Percentiles rank a stretch among this genome's conserved stretches.
Conservation (phyloP, 148 eudicot genomes). For the Amaranthus hypochondriacus region DNA sequence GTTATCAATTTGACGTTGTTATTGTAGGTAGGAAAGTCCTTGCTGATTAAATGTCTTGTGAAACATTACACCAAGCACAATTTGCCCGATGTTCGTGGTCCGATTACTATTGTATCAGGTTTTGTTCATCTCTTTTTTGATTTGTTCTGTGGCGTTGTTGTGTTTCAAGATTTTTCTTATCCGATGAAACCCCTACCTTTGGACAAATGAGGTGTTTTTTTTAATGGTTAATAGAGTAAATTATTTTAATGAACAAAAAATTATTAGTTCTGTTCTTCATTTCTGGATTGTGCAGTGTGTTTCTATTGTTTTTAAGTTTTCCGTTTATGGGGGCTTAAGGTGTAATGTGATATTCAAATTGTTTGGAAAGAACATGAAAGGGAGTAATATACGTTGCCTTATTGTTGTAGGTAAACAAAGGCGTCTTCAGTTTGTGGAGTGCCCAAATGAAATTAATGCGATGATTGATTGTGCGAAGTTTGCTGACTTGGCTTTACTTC, state of each 20-base stretch:
- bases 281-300: too few relatives aligned
- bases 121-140: constrained; percentile 3
- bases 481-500: constrained; percentile 89
- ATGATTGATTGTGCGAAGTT: constrained; percentile 94
- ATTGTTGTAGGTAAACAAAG: constrained; percentile 68
- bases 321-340: background rate
- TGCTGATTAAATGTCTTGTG: constrained; percentile 75
- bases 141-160: background rate
- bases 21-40: constrained; percentile 80
- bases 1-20: background rate
- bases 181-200: background rate
- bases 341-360: background rate
- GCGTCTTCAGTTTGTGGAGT: constrained; percentile 86
- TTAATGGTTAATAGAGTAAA: background rate
- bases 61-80: constrained; percentile 91
- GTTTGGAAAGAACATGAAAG: background rate
- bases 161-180: background rate
- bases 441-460: constrained; percentile 93
- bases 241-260: background rate
- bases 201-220: too few relatives aligned
- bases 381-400: background rate
- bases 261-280: background rate
- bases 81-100: constrained; percentile 81
- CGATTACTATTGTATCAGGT: constrained; percentile 90
- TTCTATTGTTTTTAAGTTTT: background rate